A percentile compares a stretch with the other conserved stretches of the same genome.
Evolutionary conservation across 192 early-diverging fungal species (phyloP).

Genomic region (Podila minutissima): DNA sequence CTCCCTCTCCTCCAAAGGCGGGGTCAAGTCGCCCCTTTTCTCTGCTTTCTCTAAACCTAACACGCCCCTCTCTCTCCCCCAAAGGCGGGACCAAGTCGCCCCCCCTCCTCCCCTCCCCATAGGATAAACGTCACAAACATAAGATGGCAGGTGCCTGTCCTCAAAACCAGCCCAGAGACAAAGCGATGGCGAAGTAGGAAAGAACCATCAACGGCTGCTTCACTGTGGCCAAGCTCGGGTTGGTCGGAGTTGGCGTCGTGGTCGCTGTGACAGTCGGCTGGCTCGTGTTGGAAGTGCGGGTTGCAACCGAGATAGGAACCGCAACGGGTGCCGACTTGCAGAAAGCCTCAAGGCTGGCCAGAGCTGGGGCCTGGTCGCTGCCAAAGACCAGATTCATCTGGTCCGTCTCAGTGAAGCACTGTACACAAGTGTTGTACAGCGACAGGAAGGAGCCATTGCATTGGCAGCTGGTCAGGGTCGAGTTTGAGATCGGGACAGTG

Average conservation of each 20-base stretch:
- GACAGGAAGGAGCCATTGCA: constrained; percentile 28
- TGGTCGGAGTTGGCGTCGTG: not conserved
- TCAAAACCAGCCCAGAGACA: not conserved
- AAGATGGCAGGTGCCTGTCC: no score
- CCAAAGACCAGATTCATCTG: constrained; percentile 35
- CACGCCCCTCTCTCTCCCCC: no score
- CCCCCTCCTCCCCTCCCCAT: no score
- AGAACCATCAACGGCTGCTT: constrained; percentile 1
- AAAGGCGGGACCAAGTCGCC: no score
- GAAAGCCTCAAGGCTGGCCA: constrained; percentile 20
- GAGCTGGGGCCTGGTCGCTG: constrained; percentile 3
- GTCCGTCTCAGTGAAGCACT: constrained; percentile 42
- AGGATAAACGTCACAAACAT: no score
- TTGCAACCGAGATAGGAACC: not conserved
- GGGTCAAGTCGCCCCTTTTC: no score
- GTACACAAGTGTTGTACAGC: constrained; percentile 20
- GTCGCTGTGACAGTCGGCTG: constrained; percentile 5
- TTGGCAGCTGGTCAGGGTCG: constrained; percentile 39
- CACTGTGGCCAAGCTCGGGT: constrained; percentile 10
- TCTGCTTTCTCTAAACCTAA: no score
- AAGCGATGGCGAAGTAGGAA: not conserved
- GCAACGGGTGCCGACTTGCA: not conserved
- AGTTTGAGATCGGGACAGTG: constrained; percentile 15
- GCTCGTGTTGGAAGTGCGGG: not conserved
- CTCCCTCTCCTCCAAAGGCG: no score